Evolutionary conservation across 352 stramenopile species (phyloP).

Genomic region (Globisporangium abappressorium): DNA sequence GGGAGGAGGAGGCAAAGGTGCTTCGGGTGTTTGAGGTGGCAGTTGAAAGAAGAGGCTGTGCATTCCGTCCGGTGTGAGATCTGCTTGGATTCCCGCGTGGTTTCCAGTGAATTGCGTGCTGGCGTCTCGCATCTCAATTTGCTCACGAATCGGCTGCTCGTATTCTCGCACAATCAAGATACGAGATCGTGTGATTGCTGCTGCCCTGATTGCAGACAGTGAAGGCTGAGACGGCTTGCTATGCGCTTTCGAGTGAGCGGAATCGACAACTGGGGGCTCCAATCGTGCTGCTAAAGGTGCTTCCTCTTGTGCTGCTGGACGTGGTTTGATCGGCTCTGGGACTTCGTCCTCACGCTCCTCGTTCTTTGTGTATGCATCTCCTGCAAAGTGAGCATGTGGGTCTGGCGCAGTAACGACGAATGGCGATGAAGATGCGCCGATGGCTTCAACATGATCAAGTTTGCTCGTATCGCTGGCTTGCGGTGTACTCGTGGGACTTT

Average conservation of each 20-base stretch:
- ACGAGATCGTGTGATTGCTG: slow-evolving; percentile 12
- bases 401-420: not conserved
- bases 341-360: not conserved
- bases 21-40: not conserved
- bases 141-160: slow-evolving; percentile 11
- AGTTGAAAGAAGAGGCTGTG: slow-evolving; percentile 24
- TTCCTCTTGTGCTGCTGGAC: not conserved
- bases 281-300: not conserved
- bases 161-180: slow-evolving; percentile 62
- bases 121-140: slow-evolving; percentile 57
- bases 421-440: not conserved
- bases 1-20: not conserved
- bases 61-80: slow-evolving; percentile 60
- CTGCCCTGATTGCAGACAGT: not conserved
- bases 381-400: not conserved
- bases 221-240: not conserved
- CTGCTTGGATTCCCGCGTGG: slow-evolving; percentile 63
- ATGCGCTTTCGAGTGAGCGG: not conserved
- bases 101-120: slow-evolving; percentile 76
- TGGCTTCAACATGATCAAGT: not conserved
- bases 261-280: not conserved
- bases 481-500: not conserved
- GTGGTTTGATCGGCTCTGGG: not conserved
- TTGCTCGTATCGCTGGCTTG: not conserved
- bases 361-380: not conserved